Evolutionary conservation across 345 rosid species (phyloP).

Genomic region (Raphanus raphanistrum): DNA sequence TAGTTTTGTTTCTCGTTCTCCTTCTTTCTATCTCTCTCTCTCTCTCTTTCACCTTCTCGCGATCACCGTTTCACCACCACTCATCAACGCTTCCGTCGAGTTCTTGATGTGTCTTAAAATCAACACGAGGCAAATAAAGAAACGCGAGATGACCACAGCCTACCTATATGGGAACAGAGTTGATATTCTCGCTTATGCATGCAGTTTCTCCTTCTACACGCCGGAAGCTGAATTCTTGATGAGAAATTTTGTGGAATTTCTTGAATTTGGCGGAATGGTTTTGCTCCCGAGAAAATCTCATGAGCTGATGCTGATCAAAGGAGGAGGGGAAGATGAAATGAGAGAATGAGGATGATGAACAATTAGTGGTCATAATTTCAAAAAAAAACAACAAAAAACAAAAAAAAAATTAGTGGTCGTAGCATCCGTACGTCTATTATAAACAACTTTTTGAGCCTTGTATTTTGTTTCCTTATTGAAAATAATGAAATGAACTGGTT

Average conservation of each 20-base stretch:
- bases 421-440: slow-evolving; percentile 30
- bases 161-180: background rate
- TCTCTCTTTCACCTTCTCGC: background rate
- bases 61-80: background rate
- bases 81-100: slow-evolving; percentile 10
- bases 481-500: background rate
- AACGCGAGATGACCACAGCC: slow-evolving; percentile 16
- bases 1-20: slow-evolving; percentile 15
- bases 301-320: slow-evolving; percentile 22
- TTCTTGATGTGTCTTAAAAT: slow-evolving; percentile 12
- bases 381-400: no score
- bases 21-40: background rate
- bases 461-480: background rate
- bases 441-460: background rate
- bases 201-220: slow-evolving; percentile 5
- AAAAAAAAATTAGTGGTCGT: background rate
- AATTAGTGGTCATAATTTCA: slow-evolving; percentile 7
- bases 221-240: slow-evolving; percentile 6
- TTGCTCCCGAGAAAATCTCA: slow-evolving; percentile 27
- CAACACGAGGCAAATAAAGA: slow-evolving; percentile 8
- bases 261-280: slow-evolving; percentile 4
- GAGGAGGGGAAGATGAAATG: slow-evolving; percentile 13
- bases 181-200: background rate
- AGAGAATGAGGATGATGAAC: slow-evolving; percentile 12
- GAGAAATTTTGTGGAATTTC: background rate